Evolutionary conservation across 2,329 filamentous ascomycete genomes (phyloP).

Genomic region (Xylaria sp.): DNA sequence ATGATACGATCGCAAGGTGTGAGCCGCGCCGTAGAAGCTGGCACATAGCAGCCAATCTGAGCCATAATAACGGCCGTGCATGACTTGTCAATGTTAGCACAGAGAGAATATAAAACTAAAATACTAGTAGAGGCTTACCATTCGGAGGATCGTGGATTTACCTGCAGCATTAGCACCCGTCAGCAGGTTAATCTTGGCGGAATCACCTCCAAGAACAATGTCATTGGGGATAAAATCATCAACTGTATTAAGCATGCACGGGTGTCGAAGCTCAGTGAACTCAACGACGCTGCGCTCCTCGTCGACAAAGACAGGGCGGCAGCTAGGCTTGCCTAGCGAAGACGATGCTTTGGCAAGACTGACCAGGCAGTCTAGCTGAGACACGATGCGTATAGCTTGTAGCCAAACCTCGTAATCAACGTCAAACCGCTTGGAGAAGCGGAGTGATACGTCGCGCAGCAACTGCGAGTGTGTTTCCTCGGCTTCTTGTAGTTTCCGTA

Average conservation of each 20-base stretch:
- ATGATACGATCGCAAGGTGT: slow-evolving; percentile 98
- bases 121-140: slow-evolving; percentile 68
- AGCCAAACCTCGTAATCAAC: slow-evolving; percentile 87
- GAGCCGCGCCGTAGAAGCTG: slow-evolving; percentile 80
- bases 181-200: slow-evolving; percentile 86
- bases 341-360: slow-evolving; percentile 90
- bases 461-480: slow-evolving; percentile 95
- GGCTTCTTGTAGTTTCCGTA: slow-evolving; percentile 89
- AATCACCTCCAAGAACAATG: slow-evolving; percentile 82
- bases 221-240: slow-evolving; percentile 98
- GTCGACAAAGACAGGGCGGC: slow-evolving; percentile 87
- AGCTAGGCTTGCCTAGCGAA: slow-evolving; percentile 85
- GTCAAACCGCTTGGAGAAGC: slow-evolving; percentile 90
- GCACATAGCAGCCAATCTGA: slow-evolving; percentile 93
- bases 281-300: slow-evolving; percentile 87
- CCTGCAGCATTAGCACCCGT: slow-evolving; percentile 97
- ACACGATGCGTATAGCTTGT: slow-evolving; percentile 85
- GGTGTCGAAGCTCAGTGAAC: slow-evolving; percentile 91
- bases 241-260: slow-evolving; percentile 89
- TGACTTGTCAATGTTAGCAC: slow-evolving; percentile 63
- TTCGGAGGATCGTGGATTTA: slow-evolving; percentile 94
- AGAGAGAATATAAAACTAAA: neutral
- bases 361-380: slow-evolving; percentile 94
- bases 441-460: slow-evolving; percentile 82
- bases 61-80: slow-evolving; percentile 98